phyloP scores from a whole-genome alignment of 2,329 filamentous ascomycete genomes.

The Aphanocladium album region DNA sequence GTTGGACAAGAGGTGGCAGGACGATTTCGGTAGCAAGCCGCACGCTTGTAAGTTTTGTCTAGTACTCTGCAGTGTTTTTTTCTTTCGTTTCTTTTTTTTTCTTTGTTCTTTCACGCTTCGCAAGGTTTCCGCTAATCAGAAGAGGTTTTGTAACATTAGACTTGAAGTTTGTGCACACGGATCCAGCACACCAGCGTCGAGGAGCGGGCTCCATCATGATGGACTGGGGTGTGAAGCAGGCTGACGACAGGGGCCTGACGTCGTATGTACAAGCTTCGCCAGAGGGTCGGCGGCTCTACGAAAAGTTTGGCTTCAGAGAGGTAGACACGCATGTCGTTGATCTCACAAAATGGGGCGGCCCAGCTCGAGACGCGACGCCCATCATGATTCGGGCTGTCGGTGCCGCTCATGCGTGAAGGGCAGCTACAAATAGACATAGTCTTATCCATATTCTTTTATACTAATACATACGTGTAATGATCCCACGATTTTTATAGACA shows the following conservation, averaged over 20 bases:
- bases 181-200: not conserved
- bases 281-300: not conserved
- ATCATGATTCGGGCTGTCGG: not conserved
- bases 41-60: not conserved
- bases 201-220: not conserved
- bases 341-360: not conserved
- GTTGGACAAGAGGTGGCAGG: not conserved
- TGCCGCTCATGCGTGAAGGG: not conserved
- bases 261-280: not conserved
- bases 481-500: no score
- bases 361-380: not conserved
- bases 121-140: no score
- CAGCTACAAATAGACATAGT: not conserved
- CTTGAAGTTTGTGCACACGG: conserved; percentile 1
- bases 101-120: no score
- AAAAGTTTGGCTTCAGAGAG: not conserved
- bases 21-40: not conserved
- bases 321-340: not conserved
- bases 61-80: not conserved
- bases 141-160: not conserved
- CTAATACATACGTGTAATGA: no score
- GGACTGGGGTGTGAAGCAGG: not conserved
- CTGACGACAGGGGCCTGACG: not conserved
- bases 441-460: no score
- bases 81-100: no score